Conservation (phyloP, 352 stramenopile genomes). For the Globisporangium middletonii region DNA sequence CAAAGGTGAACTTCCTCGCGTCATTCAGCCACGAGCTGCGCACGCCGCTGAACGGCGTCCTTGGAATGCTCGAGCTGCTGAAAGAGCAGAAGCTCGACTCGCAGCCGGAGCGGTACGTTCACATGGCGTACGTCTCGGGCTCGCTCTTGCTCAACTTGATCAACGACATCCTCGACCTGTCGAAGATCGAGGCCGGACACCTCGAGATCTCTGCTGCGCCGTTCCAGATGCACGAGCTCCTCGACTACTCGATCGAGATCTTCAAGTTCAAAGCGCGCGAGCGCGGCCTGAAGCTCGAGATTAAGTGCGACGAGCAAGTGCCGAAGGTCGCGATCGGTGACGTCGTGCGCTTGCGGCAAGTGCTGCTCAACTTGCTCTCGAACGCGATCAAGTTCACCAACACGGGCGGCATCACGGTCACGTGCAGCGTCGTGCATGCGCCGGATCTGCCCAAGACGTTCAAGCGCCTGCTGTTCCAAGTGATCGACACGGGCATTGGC, state of each 20-base stretch:
- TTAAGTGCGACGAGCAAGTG: constrained; percentile 57
- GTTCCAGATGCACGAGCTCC: constrained; percentile 74
- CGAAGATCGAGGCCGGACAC: constrained; percentile 91
- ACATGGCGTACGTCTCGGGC: constrained; percentile 83
- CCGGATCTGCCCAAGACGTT: constrained; percentile 54
- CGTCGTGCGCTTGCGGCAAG: constrained; percentile 70
- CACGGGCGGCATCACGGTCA: constrained; percentile 74
- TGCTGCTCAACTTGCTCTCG: constrained; percentile 78
- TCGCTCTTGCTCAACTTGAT: constrained; percentile 89
- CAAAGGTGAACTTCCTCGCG: constrained; percentile 83
- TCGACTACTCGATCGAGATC: constrained; percentile 88
- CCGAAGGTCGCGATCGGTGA: constrained; percentile 70
- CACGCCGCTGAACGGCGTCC: constrained; percentile 74
- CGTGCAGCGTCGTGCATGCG: constrained; percentile 60
- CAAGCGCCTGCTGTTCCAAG: constrained; percentile 78
- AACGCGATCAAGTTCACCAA: constrained; percentile 88
- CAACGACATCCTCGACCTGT: constrained; percentile 91
- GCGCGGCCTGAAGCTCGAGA: constrained; percentile 80
- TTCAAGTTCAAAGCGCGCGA: constrained; percentile 88
- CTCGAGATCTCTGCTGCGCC: constrained; percentile 83
- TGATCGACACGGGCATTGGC: constrained; percentile 79
- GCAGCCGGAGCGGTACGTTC: constrained; percentile 61
- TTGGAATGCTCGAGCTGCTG: constrained; percentile 79
- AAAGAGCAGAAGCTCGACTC: constrained; percentile 73
- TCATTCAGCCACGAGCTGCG: constrained; percentile 83